Conservation (phyloP, 306 rosid species). For the Casuarina cunninghamiana region DNA sequence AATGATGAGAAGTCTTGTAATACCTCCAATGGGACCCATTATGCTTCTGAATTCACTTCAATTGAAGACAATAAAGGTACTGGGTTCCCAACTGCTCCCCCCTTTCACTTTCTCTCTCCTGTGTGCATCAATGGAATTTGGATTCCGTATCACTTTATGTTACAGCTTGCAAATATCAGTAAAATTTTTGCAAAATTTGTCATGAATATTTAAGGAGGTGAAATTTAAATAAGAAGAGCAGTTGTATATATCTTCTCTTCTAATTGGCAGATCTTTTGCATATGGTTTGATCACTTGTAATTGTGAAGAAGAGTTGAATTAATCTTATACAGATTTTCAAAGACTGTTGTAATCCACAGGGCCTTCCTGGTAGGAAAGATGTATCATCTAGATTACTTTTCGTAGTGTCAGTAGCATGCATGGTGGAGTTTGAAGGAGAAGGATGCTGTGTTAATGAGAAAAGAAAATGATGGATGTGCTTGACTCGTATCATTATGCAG, state of each 20-base stretch:
- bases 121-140: not conserved
- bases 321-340: not conserved
- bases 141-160: not conserved
- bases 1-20: conserved; percentile 22
- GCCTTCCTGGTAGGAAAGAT: not conserved
- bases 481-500: not conserved
- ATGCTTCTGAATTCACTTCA: conserved; percentile 24
- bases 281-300: not conserved
- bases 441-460: not conserved
- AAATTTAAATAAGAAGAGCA: not conserved
- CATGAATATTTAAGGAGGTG: not conserved
- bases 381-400: not conserved
- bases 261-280: not conserved
- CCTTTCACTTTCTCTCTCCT: not conserved
- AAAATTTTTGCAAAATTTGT: not conserved
- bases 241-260: not conserved
- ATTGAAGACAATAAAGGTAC: conserved; percentile 25
- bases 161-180: not conserved
- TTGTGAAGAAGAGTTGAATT: no score
- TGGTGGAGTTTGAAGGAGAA: conserved; percentile 3
- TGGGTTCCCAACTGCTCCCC: conserved; percentile 5
- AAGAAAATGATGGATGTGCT: not conserved
- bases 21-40: conserved; percentile 24
- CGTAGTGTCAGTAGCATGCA: not conserved
- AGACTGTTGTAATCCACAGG: conserved; percentile 1